Evolutionary conservation across 768 basidiomycete species (phyloP), one percentile per base, ranked within the genome.

Genomic region (Coprinopsis cinerea): DNA sequence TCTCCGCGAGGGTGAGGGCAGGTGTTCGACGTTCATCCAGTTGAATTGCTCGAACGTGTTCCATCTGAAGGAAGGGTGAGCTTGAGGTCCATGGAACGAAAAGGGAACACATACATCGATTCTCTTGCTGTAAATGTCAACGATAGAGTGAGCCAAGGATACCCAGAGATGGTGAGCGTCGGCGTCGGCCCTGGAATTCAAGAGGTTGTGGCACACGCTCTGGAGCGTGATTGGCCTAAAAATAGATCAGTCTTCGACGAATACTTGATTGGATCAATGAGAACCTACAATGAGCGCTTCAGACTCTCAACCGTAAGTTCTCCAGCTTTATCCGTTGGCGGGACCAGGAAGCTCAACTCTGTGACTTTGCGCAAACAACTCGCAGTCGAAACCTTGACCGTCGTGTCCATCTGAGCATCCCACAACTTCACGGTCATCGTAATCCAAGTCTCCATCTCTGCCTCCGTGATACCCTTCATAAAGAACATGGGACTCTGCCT

Each of bases 151-250:
- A 3, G 80, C 72, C 22, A 83, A 70, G n/a, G 74, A 66, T 42
- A 84, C 78, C 81, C 85, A 88, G 57, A 88, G 70, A 7, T 81
- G 73, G 59, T 89, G 84, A 1, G 69, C 67, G 41, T 86, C 80
- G 3, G 75, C 59, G 53, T 88, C 83, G 4, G 70, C 68, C 41
- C 88, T 70, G n/a, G 77, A 65, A 48, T 75, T 67, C 30, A 90
- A 64, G 17, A 90, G 66, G 53, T 81, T 81, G 23, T 73, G 76
- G 10, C 74, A 70, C 14, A 83, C 69, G 18, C 76, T 79, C 32
- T 80, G 66, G 30, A 78, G 53, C 11, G 71, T 70, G 14, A 66
- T 42, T 6, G 75, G 70, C 28, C 77, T 78, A 53, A 10, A 42
- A 52, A 59, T 53, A 32, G 11, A 41, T 20, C 30, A n/a, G 40